These are phyloP conservation scores for Trichoderma sp. DNA, from an alignment of 2,329 filamentous ascomycete species.

Conservation along the genomic window DNA sequence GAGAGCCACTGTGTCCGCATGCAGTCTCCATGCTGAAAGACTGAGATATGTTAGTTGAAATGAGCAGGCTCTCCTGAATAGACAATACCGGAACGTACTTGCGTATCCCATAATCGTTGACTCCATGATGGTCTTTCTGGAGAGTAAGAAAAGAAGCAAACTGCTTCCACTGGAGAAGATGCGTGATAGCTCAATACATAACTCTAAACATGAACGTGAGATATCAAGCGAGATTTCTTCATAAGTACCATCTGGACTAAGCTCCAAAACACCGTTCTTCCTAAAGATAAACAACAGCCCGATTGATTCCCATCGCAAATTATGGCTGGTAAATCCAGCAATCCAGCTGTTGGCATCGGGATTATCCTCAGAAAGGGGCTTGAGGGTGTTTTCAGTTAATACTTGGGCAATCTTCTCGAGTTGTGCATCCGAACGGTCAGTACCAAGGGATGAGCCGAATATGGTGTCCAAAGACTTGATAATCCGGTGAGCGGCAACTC, in stretches of 20 bases:
- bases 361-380: not conserved
- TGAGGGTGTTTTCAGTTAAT: not conserved
- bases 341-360: not conserved
- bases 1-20: not conserved
- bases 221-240: not conserved
- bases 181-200: not conserved
- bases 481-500: not conserved
- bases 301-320: not conserved
- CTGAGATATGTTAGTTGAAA: not conserved
- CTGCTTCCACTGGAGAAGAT: not conserved
- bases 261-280: not conserved
- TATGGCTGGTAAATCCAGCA: not conserved
- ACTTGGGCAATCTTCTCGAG: not conserved
- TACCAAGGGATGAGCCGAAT: not conserved
- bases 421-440: not conserved
- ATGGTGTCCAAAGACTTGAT: not conserved
- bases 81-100: not conserved
- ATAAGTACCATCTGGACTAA: not conserved
- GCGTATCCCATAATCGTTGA: not conserved
- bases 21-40: not conserved
- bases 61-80: not conserved
- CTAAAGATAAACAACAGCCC: not conserved
- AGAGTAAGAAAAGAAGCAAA: not conserved
- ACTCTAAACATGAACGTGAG: not conserved
- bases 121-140: not conserved